Evolutionary conservation across 2,329 filamentous ascomycete genomes (phyloP).

Genomic region (Zymoseptoria brevis): DNA sequence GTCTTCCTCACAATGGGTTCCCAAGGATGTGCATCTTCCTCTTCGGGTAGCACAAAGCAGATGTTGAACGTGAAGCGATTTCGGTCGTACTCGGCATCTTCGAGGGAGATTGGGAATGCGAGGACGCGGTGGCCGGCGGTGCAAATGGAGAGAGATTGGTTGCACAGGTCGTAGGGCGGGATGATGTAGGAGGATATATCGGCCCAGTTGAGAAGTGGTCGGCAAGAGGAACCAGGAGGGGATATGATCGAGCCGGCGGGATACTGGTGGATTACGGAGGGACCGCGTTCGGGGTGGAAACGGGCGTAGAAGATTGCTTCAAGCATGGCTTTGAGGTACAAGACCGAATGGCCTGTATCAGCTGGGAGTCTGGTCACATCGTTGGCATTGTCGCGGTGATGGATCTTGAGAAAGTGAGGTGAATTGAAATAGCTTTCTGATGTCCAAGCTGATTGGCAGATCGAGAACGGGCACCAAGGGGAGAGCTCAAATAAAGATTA

Average conservation of each 20-base stretch:
- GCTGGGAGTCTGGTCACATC: neutral
- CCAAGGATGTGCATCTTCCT: conserved; percentile 62
- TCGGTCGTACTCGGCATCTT: conserved; percentile 66
- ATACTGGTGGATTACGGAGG: conserved; percentile 27
- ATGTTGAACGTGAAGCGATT: conserved; percentile 98
- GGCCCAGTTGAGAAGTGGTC: conserved; percentile 48
- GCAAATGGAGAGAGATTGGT: conserved; percentile 72
- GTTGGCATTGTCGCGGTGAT: neutral
- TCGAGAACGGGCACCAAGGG: neutral
- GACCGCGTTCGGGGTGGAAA: conserved; percentile 49
- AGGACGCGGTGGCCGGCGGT: conserved; percentile 73
- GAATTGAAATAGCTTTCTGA: neutral
- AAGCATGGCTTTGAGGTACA: conserved; percentile 39
- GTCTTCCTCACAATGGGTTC: conserved; percentile 72
- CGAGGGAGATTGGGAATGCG: conserved; percentile 82
- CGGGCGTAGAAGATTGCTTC: conserved; percentile 60
- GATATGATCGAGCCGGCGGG: conserved; percentile 20
- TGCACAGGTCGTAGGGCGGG: conserved; percentile 89
- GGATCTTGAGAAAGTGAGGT: neutral
- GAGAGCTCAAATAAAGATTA: neutral
- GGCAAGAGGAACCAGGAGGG: neutral
- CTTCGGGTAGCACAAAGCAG: conserved; percentile 67
- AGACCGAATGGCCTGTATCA: neutral
- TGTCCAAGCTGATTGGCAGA: neutral
- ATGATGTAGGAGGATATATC: conserved; percentile 89